Evolutionary conservation across 2,329 filamentous ascomycete species (phyloP).

Genomic region (Coniella lustricola): DNA sequence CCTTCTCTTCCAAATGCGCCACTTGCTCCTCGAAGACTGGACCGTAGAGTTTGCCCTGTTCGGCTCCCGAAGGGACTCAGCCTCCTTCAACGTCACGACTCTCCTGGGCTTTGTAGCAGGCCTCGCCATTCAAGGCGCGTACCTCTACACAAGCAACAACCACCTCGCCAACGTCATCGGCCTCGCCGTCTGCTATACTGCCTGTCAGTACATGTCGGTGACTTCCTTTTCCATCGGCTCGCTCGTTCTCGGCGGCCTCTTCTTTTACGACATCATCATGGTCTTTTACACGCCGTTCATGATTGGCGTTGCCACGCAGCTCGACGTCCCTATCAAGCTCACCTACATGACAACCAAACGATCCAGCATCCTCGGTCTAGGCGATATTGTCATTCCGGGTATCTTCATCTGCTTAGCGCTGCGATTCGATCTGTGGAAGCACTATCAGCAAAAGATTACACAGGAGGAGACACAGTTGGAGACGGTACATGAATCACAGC

Average conservation of each 20-base stretch:
- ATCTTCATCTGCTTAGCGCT: slow-evolving; percentile 84
- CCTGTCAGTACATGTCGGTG: slow-evolving; percentile 77
- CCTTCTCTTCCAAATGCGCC: slow-evolving; percentile 44
- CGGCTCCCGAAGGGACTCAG: slow-evolving; percentile 39
- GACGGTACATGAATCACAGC: slow-evolving; percentile 22
- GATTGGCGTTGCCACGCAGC: slow-evolving; percentile 77
- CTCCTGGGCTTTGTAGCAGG: slow-evolving; percentile 50
- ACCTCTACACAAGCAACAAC: slow-evolving; percentile 55
- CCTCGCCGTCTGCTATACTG: slow-evolving; percentile 77
- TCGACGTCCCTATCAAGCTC: slow-evolving; percentile 91
- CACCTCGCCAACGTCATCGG: slow-evolving; percentile 78
- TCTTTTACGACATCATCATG: slow-evolving; percentile 93
- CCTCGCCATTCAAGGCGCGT: slow-evolving; percentile 48
- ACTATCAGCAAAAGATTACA: slow-evolving; percentile 65
- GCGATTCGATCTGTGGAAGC: slow-evolving; percentile 82
- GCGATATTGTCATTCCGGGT: slow-evolving; percentile 89
- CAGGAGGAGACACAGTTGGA: slow-evolving; percentile 32
- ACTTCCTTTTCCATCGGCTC: slow-evolving; percentile 81
- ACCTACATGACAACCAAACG: slow-evolving; percentile 60
- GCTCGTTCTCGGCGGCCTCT: slow-evolving; percentile 69
- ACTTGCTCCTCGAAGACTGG: slow-evolving; percentile 46
- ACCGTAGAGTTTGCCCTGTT: slow-evolving; percentile 43
- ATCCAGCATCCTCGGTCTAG: slow-evolving; percentile 76
- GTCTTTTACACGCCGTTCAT: slow-evolving; percentile 85
- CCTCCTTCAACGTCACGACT: slow-evolving; percentile 49